phyloP scores from a whole-genome alignment of 805 yeast species.

The Wickerhamiella parazyma region DNA sequence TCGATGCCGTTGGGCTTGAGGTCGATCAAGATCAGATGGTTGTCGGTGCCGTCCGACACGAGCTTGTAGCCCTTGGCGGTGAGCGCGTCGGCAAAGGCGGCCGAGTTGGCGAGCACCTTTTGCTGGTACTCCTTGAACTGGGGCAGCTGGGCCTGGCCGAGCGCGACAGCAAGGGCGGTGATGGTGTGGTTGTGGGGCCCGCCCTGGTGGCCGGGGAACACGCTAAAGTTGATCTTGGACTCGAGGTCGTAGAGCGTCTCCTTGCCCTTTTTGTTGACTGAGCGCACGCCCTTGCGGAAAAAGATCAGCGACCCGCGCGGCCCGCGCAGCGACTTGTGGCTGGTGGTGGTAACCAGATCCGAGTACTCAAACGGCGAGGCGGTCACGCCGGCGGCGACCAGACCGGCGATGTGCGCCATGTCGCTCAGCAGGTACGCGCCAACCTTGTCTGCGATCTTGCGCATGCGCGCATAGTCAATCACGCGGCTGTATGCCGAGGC shows the following conservation, averaged over 20 bases:
- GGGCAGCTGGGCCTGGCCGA: conserved; percentile 80
- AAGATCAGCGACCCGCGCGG: conserved; percentile 99
- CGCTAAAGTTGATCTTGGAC: conserved; percentile 85
- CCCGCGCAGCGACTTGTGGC: conserved; percentile 95
- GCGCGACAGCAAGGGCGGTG: conserved; percentile 88
- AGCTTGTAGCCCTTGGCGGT: conserved; percentile 51
- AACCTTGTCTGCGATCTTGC: conserved; percentile 78
- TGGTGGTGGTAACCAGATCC: conserved; percentile 94
- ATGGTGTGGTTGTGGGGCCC: conserved; percentile 99
- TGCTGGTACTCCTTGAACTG: conserved; percentile 80
- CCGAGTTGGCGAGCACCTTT: conserved; percentile 70
- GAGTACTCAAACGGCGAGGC: conserved; percentile 88
- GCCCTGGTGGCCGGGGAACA: conserved; percentile 99
- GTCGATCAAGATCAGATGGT: conserved; percentile 79
- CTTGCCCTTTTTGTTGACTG: conserved; percentile 68
- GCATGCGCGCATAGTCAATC: conserved; percentile 82
- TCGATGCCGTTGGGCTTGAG: conserved; percentile 66
- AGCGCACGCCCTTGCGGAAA: conserved; percentile 87
- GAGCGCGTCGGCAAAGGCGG: conserved; percentile 59
- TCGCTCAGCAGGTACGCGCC: conserved; percentile 89
- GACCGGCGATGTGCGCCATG: conserved; percentile 97
- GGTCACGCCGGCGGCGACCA: conserved; percentile 86
- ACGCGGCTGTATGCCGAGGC: conserved; percentile 90
- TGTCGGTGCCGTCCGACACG: conserved; percentile 90
- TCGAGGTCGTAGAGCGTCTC: conserved; percentile 79